Evolutionary conservation across 2,329 filamentous ascomycete genomes (phyloP).

Genomic region (Leptodontidium sp.): DNA sequence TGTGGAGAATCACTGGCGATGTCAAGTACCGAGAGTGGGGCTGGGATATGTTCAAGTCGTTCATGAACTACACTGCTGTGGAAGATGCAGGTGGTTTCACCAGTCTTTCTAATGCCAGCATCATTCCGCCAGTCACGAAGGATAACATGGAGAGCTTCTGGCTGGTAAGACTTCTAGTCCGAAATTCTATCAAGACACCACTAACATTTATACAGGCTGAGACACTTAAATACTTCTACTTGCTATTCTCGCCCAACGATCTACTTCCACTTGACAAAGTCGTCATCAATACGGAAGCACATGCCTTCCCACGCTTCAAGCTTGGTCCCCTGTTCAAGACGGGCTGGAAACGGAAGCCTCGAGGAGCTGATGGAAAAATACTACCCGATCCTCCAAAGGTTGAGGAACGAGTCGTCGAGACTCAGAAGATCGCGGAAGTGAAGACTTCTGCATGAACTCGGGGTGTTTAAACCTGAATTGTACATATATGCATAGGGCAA

Average conservation of each 20-base stretch:
- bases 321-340: constrained; percentile 80
- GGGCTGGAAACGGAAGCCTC: constrained; percentile 78
- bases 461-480: constrained; percentile 14
- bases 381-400: constrained; percentile 37
- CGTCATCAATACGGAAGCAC: constrained; percentile 96
- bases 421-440: constrained; percentile 32
- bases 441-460: constrained; percentile 22
- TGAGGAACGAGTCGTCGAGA: constrained; percentile 25
- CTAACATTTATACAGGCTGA: constrained; percentile 70
- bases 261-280: constrained; percentile 85
- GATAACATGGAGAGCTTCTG: constrained; percentile 99
- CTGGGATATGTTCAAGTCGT: constrained; percentile 97
- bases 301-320: constrained; percentile 87
- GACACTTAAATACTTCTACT: constrained; percentile 96
- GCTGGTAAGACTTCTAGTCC: constrained; percentile 69
- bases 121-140: constrained; percentile 70
- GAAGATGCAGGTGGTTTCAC: constrained; percentile 82
- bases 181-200: not conserved
- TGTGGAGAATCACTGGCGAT: constrained; percentile 98
- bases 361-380: constrained; percentile 51
- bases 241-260: constrained; percentile 87
- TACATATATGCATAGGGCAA: constrained; percentile 27
- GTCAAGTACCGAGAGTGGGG: constrained; percentile 92
- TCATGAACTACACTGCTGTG: constrained; percentile 85
- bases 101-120: constrained; percentile 77